Conservation (phyloP, 108 stramenopile species). For the Cyclotella choctawhatcheeana region DNA sequence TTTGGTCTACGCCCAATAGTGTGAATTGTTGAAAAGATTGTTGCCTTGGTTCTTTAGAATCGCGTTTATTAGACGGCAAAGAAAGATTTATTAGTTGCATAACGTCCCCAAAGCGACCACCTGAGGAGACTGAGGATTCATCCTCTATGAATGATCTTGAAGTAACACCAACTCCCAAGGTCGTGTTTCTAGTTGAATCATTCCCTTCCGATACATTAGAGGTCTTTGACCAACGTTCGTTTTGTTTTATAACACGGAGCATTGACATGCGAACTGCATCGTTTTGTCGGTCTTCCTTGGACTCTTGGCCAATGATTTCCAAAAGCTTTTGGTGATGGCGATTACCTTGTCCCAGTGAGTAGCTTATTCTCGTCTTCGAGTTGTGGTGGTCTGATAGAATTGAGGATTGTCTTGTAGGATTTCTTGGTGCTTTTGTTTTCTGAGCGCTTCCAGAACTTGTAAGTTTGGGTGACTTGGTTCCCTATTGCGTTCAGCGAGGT, state of each 20-base stretch:
- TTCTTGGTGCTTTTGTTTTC: no score
- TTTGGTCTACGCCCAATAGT: constrained; percentile 28
- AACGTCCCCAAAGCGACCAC: no score
- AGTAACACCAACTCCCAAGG: constrained; percentile 20
- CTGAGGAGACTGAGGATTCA: constrained; percentile 13
- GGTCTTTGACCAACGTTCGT: constrained; percentile 48
- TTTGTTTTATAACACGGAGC: constrained; percentile 53
- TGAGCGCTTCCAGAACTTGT: no score
- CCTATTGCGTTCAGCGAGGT: no score
- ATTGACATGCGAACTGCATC: constrained; percentile 54
- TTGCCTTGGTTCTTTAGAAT: constrained; percentile 16
- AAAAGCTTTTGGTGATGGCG: constrained; percentile 55
- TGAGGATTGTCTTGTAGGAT: no score
- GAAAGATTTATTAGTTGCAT: constrained; percentile 50
- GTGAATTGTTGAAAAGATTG: constrained; percentile 58
- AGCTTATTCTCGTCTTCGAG: constrained; percentile 42
- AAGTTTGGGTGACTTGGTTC: no score
- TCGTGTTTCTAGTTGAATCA: constrained; percentile 50
- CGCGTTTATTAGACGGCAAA: constrained; percentile 34
- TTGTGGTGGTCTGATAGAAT: no score
- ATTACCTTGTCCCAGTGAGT: constrained; percentile 54
- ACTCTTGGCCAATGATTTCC: constrained; percentile 44
- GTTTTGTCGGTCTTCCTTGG: constrained; percentile 14
- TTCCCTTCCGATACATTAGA: constrained; percentile 20
- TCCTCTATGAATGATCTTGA: constrained; percentile 19